phyloP scores from a whole-genome alignment of 1,284 basidiomycete genomes.

The Takashimella tepidaria region DNA sequence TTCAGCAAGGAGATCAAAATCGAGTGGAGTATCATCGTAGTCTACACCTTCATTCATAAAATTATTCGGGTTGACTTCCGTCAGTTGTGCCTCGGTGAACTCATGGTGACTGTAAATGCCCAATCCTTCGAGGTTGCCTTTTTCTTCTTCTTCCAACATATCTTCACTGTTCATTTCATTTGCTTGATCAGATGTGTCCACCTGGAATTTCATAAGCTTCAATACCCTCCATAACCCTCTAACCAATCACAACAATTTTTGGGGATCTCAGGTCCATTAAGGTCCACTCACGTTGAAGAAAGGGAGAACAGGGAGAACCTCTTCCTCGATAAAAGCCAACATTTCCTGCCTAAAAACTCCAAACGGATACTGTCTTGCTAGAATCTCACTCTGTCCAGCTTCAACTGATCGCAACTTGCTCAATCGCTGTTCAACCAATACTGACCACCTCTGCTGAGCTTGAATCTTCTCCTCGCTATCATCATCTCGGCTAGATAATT shows the following conservation, averaged over 20 bases:
- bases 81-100: neutral
- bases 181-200: neutral
- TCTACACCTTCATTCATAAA: neutral
- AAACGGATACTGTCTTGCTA: constrained; percentile 18
- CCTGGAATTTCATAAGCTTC: neutral
- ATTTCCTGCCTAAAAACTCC: constrained; percentile 19
- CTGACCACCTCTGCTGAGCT: neutral
- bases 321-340: constrained; percentile 18
- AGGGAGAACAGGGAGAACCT: constrained; percentile 10
- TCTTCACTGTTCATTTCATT: neutral
- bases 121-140: neutral
- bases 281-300: neutral
- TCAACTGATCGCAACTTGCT: constrained; percentile 2
- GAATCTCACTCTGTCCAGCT: too few species aligned
- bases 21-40: neutral
- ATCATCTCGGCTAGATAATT: neutral
- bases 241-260: too few species aligned
- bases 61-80: neutral
- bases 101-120: neutral
- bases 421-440: neutral
- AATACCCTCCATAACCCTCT: too few species aligned
- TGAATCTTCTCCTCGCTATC: neutral
- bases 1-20: neutral
- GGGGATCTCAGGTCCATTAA: too few species aligned
- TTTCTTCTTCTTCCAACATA: neutral